phyloP scores from a whole-genome alignment of 2,329 filamentous ascomycete genomes.

The Alternaria consortialis region DNA sequence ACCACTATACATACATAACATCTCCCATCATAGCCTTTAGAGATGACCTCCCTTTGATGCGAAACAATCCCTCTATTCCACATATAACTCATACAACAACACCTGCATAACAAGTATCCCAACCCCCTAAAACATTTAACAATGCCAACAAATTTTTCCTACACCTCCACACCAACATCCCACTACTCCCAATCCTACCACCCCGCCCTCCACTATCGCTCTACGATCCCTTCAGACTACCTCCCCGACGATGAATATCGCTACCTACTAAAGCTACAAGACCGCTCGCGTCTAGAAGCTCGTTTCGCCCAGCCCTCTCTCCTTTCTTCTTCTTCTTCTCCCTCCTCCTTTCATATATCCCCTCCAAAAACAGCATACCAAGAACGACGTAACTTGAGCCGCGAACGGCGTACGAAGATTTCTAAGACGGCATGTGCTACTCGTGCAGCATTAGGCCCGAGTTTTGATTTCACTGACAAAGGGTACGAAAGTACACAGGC shows the following conservation, averaged over 20 bases:
- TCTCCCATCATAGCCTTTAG: not conserved
- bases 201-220: not conserved
- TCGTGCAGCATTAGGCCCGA: constrained; percentile 18
- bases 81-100: not conserved
- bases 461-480: constrained; percentile 19
- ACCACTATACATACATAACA: not conserved
- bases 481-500: not conserved
- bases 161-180: not conserved
- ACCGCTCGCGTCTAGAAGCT: constrained; percentile 8
- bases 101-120: not conserved
- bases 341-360: not conserved
- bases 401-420: constrained; percentile 6
- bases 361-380: constrained; percentile 9
- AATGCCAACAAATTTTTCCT: not conserved
- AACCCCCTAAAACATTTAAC: not conserved
- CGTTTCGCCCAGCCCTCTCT: constrained; percentile 9
- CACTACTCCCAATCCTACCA: not conserved
- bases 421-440: constrained; percentile 25
- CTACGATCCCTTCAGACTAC: not conserved
- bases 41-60: not conserved
- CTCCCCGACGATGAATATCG: constrained; percentile 21
- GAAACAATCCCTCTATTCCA: not conserved
- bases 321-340: not conserved
- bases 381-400: not conserved
- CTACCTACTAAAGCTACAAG: constrained; percentile 7